Conservation (phyloP, 306 rosid genomes). For the Cucumis hystrix region DNA sequence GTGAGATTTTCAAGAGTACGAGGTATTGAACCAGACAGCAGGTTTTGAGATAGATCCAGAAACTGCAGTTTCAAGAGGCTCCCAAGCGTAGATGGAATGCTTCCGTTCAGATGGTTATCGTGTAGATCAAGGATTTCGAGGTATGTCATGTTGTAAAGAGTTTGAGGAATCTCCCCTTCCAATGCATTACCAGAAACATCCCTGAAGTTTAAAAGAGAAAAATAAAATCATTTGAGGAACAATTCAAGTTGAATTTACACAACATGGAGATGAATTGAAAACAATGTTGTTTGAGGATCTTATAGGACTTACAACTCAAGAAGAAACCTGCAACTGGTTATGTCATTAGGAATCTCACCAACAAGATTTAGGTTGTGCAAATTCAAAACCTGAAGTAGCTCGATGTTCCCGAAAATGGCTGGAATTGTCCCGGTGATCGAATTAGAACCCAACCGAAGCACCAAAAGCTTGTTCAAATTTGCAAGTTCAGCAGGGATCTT, state of each 20-base stretch:
- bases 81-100: constrained; percentile 66
- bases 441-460: constrained; percentile 66
- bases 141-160: constrained; percentile 55
- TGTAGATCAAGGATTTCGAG: constrained; percentile 67
- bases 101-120: constrained; percentile 60
- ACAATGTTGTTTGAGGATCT: constrained; percentile 15
- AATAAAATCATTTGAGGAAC: background rate
- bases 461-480: constrained; percentile 39
- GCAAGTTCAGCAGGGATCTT: constrained; percentile 48
- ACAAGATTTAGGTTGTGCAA: constrained; percentile 64
- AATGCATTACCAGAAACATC: constrained; percentile 70
- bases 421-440: constrained; percentile 63
- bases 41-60: constrained; percentile 69
- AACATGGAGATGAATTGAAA: background rate
- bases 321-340: constrained; percentile 70
- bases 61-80: constrained; percentile 42
- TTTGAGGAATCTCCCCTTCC: constrained; percentile 62
- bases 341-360: constrained; percentile 62
- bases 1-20: constrained; percentile 51
- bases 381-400: constrained; percentile 73
- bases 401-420: constrained; percentile 43
- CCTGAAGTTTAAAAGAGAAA: constrained; percentile 47
- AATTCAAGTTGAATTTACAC: constrained; percentile 17
- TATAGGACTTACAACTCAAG: constrained; percentile 73
- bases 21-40: constrained; percentile 59